Percentiles rank a stretch among this genome's conserved stretches.
Evolutionary conservation across 768 basidiomycete species (phyloP).

Genomic region (Rhodotorula kratochvilovae): DNA sequence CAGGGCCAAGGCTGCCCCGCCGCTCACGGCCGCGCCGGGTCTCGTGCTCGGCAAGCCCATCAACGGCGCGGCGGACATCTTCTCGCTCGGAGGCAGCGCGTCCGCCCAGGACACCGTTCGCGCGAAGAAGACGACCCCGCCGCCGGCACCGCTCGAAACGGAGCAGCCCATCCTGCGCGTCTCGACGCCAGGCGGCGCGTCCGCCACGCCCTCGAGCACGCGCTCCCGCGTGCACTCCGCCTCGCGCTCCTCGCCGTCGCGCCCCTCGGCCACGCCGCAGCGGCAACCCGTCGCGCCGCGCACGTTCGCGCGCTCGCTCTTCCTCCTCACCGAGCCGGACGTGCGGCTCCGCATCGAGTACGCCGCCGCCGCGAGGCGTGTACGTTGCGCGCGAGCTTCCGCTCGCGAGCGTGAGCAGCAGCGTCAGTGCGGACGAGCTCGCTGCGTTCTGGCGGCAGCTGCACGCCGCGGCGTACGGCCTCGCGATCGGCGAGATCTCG

Average conservation of each 20-base stretch:
- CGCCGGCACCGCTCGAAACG: neutral
- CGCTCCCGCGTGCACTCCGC: neutral
- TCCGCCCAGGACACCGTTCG: neutral
- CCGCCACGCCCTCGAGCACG: neutral
- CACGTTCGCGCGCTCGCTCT: conserved; percentile 21
- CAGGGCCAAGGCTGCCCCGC: neutral
- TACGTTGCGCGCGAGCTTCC: conserved; percentile 20
- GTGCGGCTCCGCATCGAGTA: conserved; percentile 14
- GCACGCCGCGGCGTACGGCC: neutral
- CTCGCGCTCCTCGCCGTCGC: neutral
- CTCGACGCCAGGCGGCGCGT: neutral
- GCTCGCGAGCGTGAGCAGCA: neutral
- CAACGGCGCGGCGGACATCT: neutral
- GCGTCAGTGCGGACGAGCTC: neutral
- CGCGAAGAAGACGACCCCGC: neutral
- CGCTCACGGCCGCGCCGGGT: neutral
- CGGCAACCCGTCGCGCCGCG: conserved; percentile 19
- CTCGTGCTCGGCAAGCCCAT: neutral
- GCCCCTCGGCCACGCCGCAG: neutral
- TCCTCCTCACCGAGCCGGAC: conserved; percentile 27
- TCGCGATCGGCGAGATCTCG: conserved; percentile 1
- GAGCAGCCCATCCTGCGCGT: neutral
- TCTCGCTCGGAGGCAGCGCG: neutral
- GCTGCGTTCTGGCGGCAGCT: conserved; percentile 12
- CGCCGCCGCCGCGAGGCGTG: neutral